Percentiles rank a stretch among this genome's conserved stretches.
These are phyloP conservation scores for Aspergillus piperis DNA, from an alignment of 2,329 filamentous ascomycete genomes.

Conservation along the genomic window DNA sequence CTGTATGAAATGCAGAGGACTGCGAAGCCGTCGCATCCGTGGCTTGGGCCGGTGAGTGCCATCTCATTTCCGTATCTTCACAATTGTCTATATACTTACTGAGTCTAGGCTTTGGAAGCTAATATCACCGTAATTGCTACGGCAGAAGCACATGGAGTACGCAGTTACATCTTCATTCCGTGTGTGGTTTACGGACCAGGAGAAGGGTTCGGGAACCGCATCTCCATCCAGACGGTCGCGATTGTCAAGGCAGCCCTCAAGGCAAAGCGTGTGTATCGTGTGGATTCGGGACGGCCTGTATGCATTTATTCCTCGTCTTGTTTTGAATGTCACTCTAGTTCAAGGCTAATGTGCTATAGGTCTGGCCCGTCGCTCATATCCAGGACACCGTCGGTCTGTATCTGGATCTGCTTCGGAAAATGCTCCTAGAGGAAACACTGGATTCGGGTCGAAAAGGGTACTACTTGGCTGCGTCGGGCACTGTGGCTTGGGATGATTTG, in stretches of 20 bases:
- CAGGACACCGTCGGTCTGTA: constrained; percentile 52
- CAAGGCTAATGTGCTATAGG: constrained; percentile 27
- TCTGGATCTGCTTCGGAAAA: constrained; percentile 47
- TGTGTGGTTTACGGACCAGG: not conserved
- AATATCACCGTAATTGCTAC: not conserved
- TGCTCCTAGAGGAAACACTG: constrained; percentile 43
- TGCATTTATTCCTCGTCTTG: no score
- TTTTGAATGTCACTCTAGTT: not conserved
- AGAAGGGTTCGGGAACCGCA: not conserved
- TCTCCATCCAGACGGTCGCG: not conserved
- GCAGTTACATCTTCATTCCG: not conserved
- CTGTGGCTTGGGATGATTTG: constrained; percentile 54
- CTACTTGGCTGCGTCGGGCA: constrained; percentile 54
- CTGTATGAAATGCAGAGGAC: constrained; percentile 50
- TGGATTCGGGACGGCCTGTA: not conserved
- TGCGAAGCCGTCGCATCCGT: constrained; percentile 37
- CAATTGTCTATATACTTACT: not conserved
- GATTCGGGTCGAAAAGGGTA: constrained; percentile 50
- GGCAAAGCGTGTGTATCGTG: not conserved
- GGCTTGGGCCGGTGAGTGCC: not conserved
- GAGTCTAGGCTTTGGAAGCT: not conserved
- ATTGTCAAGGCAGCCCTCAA: not conserved
- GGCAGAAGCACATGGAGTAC: not conserved
- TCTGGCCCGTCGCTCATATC: constrained; percentile 58
- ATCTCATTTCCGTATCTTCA: not conserved